phyloP scores from a whole-genome alignment of 352 stramenopile genomes.

The Globisporangium solare region DNA sequence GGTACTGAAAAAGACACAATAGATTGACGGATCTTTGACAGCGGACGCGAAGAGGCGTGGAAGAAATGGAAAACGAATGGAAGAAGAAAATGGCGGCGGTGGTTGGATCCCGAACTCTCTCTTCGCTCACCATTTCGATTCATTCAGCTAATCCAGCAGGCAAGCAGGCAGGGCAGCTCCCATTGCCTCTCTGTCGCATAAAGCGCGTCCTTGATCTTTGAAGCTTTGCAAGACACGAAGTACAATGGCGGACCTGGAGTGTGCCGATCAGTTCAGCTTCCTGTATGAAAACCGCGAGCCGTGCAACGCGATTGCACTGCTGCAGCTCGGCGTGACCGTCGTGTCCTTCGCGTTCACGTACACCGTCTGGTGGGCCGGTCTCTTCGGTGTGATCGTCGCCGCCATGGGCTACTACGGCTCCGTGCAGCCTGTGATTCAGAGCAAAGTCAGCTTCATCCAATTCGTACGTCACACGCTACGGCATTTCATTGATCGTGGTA shows the following conservation, averaged over 20 bases:
- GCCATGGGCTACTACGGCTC: slow-evolving; percentile 81
- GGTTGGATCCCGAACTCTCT: neutral
- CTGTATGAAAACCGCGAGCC: slow-evolving; percentile 82
- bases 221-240: neutral
- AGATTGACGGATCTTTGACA: neutral
- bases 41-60: slow-evolving; percentile 11
- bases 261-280: slow-evolving; percentile 67
- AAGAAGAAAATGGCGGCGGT: neutral
- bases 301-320: slow-evolving; percentile 76
- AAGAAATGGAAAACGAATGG: slow-evolving; percentile 10
- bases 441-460: slow-evolving; percentile 87
- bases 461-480: slow-evolving; percentile 43
- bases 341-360: slow-evolving; percentile 81
- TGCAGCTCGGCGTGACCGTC: slow-evolving; percentile 63
- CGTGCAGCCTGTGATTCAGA: slow-evolving; percentile 78
- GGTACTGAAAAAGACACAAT: slow-evolving; percentile 1
- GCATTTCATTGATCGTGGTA: no score
- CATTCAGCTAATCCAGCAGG: neutral
- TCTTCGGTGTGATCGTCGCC: slow-evolving; percentile 76
- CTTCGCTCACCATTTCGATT: neutral
- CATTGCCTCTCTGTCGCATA: neutral
- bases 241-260: slow-evolving; percentile 69
- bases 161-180: neutral
- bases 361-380: slow-evolving; percentile 71
- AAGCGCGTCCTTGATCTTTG: neutral